A percentile compares a stretch with the other conserved stretches of the same genome.
These are phyloP conservation scores for Trichoderma koningiopsis DNA, from an alignment of 2,329 filamentous ascomycete genomes.

Conservation along the genomic window DNA sequence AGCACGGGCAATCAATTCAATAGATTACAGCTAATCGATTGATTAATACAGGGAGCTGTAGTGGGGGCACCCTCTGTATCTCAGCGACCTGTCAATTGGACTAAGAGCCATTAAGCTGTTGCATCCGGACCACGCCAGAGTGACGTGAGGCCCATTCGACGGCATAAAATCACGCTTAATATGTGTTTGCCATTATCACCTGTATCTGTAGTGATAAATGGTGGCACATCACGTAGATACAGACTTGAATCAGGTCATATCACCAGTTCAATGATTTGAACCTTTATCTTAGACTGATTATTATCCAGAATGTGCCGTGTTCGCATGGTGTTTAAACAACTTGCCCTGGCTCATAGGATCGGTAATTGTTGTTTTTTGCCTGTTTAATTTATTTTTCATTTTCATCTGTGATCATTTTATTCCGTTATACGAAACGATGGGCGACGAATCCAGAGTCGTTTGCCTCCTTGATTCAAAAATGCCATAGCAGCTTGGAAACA, in stretches of 20 bases:
- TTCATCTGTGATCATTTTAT: neutral
- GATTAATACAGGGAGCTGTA: constrained; percentile 8
- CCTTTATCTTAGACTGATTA: neutral
- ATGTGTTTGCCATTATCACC: neutral
- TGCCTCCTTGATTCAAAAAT: neutral
- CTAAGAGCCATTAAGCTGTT: neutral
- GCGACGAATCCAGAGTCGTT: neutral
- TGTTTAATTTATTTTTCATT: neutral
- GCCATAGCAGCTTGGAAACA: neutral
- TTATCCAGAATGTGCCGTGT: neutral
- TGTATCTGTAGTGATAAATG: neutral
- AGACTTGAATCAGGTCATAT: constrained; percentile 1
- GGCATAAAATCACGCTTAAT: constrained; percentile 18
- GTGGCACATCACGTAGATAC: neutral
- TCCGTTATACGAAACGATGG: neutral
- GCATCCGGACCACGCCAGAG: constrained; percentile 23
- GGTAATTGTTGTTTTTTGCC: neutral
- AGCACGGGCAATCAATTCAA: constrained; percentile 13
- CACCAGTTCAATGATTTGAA: constrained; percentile 2
- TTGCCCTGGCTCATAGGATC: neutral
- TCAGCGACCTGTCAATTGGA: neutral
- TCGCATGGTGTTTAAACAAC: neutral
- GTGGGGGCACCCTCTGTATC: constrained; percentile 12
- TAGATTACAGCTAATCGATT: constrained; percentile 22
- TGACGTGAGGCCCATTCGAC: constrained; percentile 19